Base-by-base conservation (phyloP, 306 rosid genomes). In the Betula pendula region DNA sequence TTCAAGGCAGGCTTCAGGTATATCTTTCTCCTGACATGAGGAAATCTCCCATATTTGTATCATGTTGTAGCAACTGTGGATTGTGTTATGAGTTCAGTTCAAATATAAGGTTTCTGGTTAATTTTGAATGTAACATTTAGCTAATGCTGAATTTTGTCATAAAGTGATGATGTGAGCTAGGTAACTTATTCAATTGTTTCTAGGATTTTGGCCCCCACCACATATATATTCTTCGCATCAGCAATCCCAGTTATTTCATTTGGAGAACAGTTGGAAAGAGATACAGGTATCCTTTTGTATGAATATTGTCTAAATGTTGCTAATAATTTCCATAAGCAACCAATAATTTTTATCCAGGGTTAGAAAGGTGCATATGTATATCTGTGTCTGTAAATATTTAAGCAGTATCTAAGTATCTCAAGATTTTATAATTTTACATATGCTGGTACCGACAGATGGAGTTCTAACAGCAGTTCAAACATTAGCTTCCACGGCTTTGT, bases 181-280 rank as follows among this genome's bases (percentile, higher is more conserved):
- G 51, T 66, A 35, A 43, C 74, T 48, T 8, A 68, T 75, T 44
- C 73, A 42, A 16, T 31, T 68, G 75, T 71, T 78, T 59, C 58
- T 79, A 91, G 96, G 92, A 87, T 91, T 75, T 82, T 91, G 79
- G 96, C 93, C 68, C 96, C 96, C 42, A 91, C 93, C 27, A 89
- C 96, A 9, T 89, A 87, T 58, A 91, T 91, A 79, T 91, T 91
- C 66, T 91, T 91, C 24, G 93, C 96, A 60, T 91, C 96, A 68
- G 96, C 96, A 63, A 85, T 91, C 83, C 96, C 93, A 27, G 96
- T 87, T 47, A 89, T 91, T 81, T 89, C 96, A 68, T 91, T 91
- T 73, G 93, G 96, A 73, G 96, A 91, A 76, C 96, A 89, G 80
- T 69, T 91, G 81, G 90, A 91, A 75, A 89, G 93, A 87, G 88